Base-by-base conservation (phyloP, 768 basidiomycete genomes). In the Naematelia aurantialba region DNA sequence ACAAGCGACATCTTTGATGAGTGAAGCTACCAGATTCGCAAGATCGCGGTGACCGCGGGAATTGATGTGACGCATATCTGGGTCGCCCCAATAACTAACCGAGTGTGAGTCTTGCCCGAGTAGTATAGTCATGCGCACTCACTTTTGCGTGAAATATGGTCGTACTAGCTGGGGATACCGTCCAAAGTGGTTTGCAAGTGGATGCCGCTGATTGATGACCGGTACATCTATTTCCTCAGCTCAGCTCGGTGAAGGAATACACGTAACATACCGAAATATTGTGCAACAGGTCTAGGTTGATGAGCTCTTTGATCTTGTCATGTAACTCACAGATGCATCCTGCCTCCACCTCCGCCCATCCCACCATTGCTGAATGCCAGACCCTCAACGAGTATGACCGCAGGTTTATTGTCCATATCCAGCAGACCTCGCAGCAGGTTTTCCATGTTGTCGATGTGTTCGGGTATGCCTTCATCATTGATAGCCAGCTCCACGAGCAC, bases 401-500 rank as follows among this genome's bases (percentile, higher is more conserved):
- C 78, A 0, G 78, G 78, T 30, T 57, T 58, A 26, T 62, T 62
- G 22, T 68, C 67, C 26, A 76, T 44, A 21, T 71, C 73, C 48
- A 78, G 45, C 45, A 77, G 34, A 0, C 72, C 70, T 29, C 75
- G 51, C 3, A 78, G 56, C 5, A 78, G 70, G 51, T 72, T 75
- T 63, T 78, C 78, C 68, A 76, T 76, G 58, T 74, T 74, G 51
- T 71, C 69, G 5, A 74, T 70, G 53, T 76, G 74, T 46, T 75
- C 73, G 10, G 61, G 65, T 4, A 74, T 61, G 4, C 61, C 67
- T 42, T 74, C 74, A 52, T 78, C 77, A 58, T 78, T 78, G 27
- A 78, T 67, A 1, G 67, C 71, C 5, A 78, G 60, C 56, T 78
- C 77, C 25, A 77, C 62, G 17, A 78, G 49, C 52, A 78, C 67